Percentiles rank a stretch among this genome's conserved stretches.
phyloP scores from a whole-genome alignment of 2,329 filamentous ascomycete species.

The Tolypocladium ophioglossoides region DNA sequence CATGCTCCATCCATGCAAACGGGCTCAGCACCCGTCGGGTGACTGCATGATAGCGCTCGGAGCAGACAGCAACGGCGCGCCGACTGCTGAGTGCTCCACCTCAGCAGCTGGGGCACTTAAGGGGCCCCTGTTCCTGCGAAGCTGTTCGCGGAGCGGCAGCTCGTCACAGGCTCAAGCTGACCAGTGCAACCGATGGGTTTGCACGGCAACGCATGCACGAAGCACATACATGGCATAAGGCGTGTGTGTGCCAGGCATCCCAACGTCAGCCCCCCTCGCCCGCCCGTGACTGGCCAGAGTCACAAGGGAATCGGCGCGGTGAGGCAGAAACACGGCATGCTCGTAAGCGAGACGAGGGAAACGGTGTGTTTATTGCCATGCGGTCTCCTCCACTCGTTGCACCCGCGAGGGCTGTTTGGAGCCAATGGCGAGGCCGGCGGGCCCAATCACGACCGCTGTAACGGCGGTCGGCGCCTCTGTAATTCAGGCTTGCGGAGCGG shows the following conservation, averaged over 20 bases:
- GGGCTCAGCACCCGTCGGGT: neutral
- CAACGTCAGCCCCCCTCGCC: neutral
- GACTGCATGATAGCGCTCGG: neutral
- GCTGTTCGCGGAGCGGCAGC: neutral
- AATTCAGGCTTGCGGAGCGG: neutral
- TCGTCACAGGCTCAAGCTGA: neutral
- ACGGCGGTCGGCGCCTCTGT: neutral
- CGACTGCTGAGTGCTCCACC: neutral
- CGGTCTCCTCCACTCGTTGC: neutral
- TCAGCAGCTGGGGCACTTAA: neutral
- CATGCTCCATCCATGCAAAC: neutral
- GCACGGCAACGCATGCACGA: neutral
- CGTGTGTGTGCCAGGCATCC: neutral
- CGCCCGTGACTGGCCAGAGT: neutral
- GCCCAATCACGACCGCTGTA: neutral
- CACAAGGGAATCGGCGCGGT: neutral
- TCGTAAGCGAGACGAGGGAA: neutral
- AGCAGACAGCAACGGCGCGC: neutral
- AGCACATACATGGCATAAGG: conserved; percentile 1
- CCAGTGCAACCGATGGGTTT: neutral
- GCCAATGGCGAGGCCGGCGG: neutral
- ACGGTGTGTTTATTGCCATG: neutral
- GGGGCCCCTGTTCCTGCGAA: neutral
- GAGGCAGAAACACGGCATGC: neutral
- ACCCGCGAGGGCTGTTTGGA: neutral